Base-by-base conservation (phyloP, 441 rosid genomes). In the Brassica hybrid region DNA sequence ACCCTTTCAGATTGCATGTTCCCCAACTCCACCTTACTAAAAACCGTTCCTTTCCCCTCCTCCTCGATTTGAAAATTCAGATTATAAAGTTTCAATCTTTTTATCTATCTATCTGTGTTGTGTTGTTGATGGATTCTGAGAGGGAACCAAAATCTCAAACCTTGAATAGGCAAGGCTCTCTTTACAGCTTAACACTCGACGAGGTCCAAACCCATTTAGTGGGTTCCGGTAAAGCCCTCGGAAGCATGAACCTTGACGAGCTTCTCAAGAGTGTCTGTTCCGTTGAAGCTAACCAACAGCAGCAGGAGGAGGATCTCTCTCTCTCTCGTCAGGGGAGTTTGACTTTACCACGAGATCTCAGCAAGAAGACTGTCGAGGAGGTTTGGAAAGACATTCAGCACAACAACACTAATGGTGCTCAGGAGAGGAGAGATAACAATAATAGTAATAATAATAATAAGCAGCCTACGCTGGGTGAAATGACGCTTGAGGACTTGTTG, bases 401-500 rank as follows among this genome's bases (percentile, higher is more conserved):
- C 56, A 75, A 67, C 41, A 83, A 77, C 71, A 76, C 73, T 50
- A 3, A 8, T 45, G 52, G 9, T 68, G 64, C 34, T 63, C 64
- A 74, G 9, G 79, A 80, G 74, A 76, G 85, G 94, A 96, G 68
- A 83, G 90, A 8, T 34, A 7, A 25, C 5, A 4, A 5, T 27
- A 5, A 48, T 97, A 90, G 7, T 30, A 30, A 41, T 96, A 90
- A 48, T 97, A 91, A 41, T 96, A 90, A 48, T 97, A 91, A 75
- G 73, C 76, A 84, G 79, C 84, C 94, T 72, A 92, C 97, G 5
- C 84, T 96, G 4, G 98, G 98, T 38, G 97, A 94, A 83, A 90
- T 94, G 96, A 96, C 98, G 16, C 78, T 96, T 64, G 99, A 96
- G 84, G 98, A 94, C 75, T 94, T 96, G 86, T 81, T 96, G 62